Conservation (phyloP, 2,329 filamentous ascomycete genomes). For the Parascedosporium putredinis region DNA sequence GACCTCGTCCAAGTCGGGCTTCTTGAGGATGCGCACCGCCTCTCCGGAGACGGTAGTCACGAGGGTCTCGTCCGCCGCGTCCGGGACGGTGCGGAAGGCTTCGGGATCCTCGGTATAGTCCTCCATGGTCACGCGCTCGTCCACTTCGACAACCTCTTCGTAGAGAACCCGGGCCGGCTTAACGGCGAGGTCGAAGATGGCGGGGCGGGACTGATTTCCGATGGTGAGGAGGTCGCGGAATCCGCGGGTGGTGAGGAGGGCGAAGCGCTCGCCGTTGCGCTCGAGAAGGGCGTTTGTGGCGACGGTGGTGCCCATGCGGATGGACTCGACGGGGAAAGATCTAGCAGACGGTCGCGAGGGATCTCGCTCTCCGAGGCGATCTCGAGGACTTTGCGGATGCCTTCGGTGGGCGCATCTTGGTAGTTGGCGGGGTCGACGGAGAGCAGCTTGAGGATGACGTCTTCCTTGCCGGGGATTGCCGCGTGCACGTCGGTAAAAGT, state of each 20-base stretch:
- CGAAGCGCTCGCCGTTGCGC: slow-evolving; percentile 54
- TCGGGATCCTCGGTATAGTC: slow-evolving; percentile 46
- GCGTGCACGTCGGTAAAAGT: slow-evolving; percentile 4
- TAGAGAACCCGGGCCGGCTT: slow-evolving; percentile 59
- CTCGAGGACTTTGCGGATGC: slow-evolving; percentile 44
- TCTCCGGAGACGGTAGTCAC: slow-evolving; percentile 59
- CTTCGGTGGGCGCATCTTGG: slow-evolving; percentile 46
- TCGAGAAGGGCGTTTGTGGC: slow-evolving; percentile 70
- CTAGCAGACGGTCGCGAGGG: slow-evolving; percentile 22
- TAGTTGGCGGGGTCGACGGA: slow-evolving; percentile 1
- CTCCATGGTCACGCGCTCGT: slow-evolving; percentile 63
- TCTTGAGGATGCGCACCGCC: slow-evolving; percentile 53
- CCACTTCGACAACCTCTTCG: slow-evolving; percentile 60
- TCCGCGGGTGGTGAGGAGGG: slow-evolving; percentile 59
- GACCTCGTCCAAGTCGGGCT: slow-evolving; percentile 44
- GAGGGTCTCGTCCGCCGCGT: slow-evolving; percentile 34
- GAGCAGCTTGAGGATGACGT: slow-evolving; percentile 1
- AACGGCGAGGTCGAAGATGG: slow-evolving; percentile 65
- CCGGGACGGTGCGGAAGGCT: slow-evolving; percentile 29
- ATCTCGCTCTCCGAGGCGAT: slow-evolving; percentile 21
- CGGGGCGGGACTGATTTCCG: slow-evolving; percentile 62
- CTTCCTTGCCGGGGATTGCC: neutral
- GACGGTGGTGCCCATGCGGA: slow-evolving; percentile 71
- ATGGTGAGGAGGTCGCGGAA: slow-evolving; percentile 64
- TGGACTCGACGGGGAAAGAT: slow-evolving; percentile 38